Percentiles rank a stretch among this genome's conserved stretches.
phyloP scores from a whole-genome alignment of 345 rosid species.

The Conringia planisiliqua region DNA sequence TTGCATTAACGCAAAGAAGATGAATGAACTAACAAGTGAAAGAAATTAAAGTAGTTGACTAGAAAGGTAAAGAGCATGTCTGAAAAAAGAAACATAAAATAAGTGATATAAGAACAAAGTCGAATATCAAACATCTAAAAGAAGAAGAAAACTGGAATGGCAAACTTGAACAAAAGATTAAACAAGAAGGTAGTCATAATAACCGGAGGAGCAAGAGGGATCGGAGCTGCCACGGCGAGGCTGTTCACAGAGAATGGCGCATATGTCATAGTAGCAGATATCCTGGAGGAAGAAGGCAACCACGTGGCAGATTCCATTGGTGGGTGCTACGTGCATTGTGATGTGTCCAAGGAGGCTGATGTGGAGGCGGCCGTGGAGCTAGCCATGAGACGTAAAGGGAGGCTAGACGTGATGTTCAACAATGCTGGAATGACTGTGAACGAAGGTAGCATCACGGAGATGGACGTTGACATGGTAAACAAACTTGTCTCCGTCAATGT shows the following conservation, averaged over 20 bases:
- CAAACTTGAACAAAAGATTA: constrained; percentile 33
- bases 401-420: constrained; percentile 41
- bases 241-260: constrained; percentile 71
- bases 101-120: constrained; percentile 6
- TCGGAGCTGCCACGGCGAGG: constrained; percentile 76
- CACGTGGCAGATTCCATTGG: constrained; percentile 53
- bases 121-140: neutral
- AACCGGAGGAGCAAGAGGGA: constrained; percentile 90
- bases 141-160: neutral
- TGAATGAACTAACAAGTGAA: constrained; percentile 32
- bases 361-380: constrained; percentile 57
- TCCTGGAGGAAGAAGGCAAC: constrained; percentile 56
- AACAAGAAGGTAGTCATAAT: constrained; percentile 61
- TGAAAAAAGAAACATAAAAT: neutral
- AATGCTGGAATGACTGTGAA: constrained; percentile 49
- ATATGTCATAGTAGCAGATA: constrained; percentile 60
- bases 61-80: constrained; percentile 23
- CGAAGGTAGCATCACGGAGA: constrained; percentile 53
- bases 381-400: constrained; percentile 59
- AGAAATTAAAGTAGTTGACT: constrained; percentile 13
- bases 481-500: constrained; percentile 54
- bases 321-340: constrained; percentile 68
- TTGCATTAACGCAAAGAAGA: constrained; percentile 13
- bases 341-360: constrained; percentile 58
- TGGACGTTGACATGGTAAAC: constrained; percentile 47